These are phyloP conservation scores for rapeseed (Brassica napus) DNA, from an alignment of 345 rosid genomes.

Conservation along the genomic window DNA sequence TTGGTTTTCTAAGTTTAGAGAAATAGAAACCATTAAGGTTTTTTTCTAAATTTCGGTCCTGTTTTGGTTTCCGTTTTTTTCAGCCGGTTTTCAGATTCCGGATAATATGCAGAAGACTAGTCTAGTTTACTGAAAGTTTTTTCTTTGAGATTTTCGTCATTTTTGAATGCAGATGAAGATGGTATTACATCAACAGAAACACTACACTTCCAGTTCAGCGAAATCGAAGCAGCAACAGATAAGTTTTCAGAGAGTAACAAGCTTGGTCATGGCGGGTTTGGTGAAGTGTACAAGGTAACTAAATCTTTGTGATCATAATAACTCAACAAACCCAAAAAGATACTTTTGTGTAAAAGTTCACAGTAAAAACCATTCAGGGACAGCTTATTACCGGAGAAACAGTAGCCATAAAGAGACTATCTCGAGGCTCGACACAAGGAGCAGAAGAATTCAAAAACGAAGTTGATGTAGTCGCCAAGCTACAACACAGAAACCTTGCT, in stretches of 20 bases:
- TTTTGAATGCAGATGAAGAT: constrained; percentile 35
- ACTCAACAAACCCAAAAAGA: not conserved
- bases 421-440: constrained; percentile 52
- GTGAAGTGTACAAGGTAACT: constrained; percentile 64
- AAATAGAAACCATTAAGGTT: too few species aligned
- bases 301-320: not conserved
- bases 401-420: constrained; percentile 56
- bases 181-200: constrained; percentile 45
- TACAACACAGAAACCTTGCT: constrained; percentile 57
- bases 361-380: constrained; percentile 27
- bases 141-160: not conserved
- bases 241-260: constrained; percentile 55
- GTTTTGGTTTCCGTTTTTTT: too few species aligned
- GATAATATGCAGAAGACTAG: not conserved
- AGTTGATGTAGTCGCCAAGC: constrained; percentile 46
- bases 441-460: constrained; percentile 56
- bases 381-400: constrained; percentile 37
- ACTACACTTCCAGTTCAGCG: constrained; percentile 44
- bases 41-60: too few species aligned
- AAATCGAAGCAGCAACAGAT: constrained; percentile 49
- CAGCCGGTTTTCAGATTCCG: too few species aligned
- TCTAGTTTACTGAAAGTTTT: not conserved
- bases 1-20: too few species aligned
- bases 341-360: not conserved
- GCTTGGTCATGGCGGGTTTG: constrained; percentile 75